A percentile compares a stretch with the other conserved stretches of the same genome.
phyloP scores from a whole-genome alignment of 2,329 filamentous ascomycete genomes.

The Amauroascus verrucosus region DNA sequence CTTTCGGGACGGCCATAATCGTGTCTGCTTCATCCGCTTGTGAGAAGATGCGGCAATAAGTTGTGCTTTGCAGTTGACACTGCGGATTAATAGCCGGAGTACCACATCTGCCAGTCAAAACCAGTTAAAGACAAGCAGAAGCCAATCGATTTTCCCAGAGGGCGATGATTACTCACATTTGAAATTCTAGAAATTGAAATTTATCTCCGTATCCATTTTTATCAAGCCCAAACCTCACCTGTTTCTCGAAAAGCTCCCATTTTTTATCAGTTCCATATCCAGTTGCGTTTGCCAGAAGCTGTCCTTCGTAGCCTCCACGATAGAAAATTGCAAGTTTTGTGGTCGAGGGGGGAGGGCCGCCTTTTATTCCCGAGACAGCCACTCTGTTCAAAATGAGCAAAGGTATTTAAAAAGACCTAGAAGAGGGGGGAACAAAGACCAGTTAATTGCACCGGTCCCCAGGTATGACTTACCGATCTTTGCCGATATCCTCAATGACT shows the following conservation, averaged over 20 bases:
- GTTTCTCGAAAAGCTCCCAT: constrained; percentile 41
- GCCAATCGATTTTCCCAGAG: neutral
- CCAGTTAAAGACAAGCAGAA: neutral
- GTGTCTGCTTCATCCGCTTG: constrained; percentile 27
- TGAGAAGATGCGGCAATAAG: constrained; percentile 38
- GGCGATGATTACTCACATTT: constrained; percentile 26
- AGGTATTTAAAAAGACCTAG: too few relatives aligned
- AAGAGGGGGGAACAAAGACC: too few relatives aligned
- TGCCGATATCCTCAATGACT: constrained; percentile 28
- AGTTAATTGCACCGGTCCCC: too few relatives aligned
- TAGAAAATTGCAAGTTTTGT: constrained; percentile 46
- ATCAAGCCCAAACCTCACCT: constrained; percentile 38
- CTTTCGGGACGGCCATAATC: constrained; percentile 24
- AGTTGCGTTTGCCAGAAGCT: constrained; percentile 38
- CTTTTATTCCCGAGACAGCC: constrained; percentile 34
- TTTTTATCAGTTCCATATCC: constrained; percentile 43
- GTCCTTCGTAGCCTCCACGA: constrained; percentile 39
- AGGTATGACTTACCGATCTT: constrained; percentile 20
- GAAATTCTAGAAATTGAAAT: constrained; percentile 46
- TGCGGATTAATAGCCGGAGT: constrained; percentile 31
- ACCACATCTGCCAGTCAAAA: constrained; percentile 24
- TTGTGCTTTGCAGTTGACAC: constrained; percentile 36
- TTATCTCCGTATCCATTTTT: constrained; percentile 30
- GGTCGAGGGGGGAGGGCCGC: constrained; percentile 40
- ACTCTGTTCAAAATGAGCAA: constrained; percentile 26